Base-by-base conservation (phyloP, 2,329 filamentous ascomycete species). In the Colletotrichum viniferum region DNA sequence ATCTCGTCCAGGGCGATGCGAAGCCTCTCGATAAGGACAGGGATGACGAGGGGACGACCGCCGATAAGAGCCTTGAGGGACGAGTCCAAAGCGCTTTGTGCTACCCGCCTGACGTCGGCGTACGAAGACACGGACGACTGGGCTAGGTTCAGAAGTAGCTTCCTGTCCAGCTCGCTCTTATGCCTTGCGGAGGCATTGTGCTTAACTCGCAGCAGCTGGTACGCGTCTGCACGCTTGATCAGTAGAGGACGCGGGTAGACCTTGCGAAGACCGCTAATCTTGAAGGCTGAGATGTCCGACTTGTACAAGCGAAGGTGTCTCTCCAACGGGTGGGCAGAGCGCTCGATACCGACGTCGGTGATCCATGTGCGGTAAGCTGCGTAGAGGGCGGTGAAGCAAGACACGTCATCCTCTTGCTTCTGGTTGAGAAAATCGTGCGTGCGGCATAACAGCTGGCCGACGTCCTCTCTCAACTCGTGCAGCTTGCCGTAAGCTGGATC, bases 311-410 rank as follows among this genome's bases (percentile, higher is more conserved):
- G 92, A 6, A 94, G 92, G 16, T 98, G 93, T 24, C 97, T 91
- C 82, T 99, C 97, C 12, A 98, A 88, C 3, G 97, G 95, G 82
- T 98, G 97, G 1, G 97, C 96, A 21, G 96, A 98, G 75, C 96
- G 91, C 85, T 99, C 97, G 76, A 98, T 97, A 21, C 97, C 97
- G 55, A 99, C 96, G 81, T 99, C 97, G 2, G 98, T 96, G 80
- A 99, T 98, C 96, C 96, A 99, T 10, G 95, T 97, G 58, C 95
- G 91, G 83, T 98, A 99, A 2, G 96, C 95, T 26, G 94, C 94
- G 84, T 98, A 99, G 3, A 99, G 86, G 1, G 96, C 92, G 28
- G 96, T 98, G 85, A 99, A 99, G 84, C 96, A 98, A 18, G 94
- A 92, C 1, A 99, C 97, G 82, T 99, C 97, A 81, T 99, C 97